These are phyloP conservation scores for Candida odintsovae DNA, from an alignment of 805 yeast genomes.

Conservation along the genomic window DNA sequence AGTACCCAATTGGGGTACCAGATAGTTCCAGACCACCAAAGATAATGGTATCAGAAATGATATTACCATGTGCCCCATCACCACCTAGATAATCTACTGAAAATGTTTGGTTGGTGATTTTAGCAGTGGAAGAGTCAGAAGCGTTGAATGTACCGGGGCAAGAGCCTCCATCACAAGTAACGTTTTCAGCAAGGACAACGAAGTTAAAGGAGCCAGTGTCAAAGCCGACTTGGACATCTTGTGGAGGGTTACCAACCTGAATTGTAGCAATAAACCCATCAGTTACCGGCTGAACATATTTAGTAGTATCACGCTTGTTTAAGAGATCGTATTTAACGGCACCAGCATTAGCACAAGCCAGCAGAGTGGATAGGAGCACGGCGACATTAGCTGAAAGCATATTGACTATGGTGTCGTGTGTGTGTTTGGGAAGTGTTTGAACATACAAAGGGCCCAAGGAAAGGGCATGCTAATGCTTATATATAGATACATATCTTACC, in stretches of 20 bases:
- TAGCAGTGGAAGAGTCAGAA: slow-evolving; percentile 4
- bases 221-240: slow-evolving; percentile 4
- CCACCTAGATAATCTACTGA: slow-evolving; percentile 9
- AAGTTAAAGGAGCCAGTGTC: slow-evolving; percentile 18
- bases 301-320: slow-evolving; percentile 1
- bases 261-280: background rate
- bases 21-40: slow-evolving; percentile 5
- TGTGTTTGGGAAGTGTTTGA: background rate
- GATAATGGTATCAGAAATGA: slow-evolving; percentile 7
- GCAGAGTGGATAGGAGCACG: background rate
- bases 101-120: slow-evolving; percentile 1
- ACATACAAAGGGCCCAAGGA: background rate
- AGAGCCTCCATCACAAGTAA: background rate
- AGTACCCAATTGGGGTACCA: slow-evolving; percentile 1
- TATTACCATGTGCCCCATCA: background rate
- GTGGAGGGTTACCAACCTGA: slow-evolving; percentile 15
- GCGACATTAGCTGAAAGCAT: background rate
- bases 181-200: slow-evolving; percentile 1
- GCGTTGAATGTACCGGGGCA: slow-evolving; percentile 1
- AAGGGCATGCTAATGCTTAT: background rate
- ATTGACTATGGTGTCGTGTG: background rate
- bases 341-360: background rate
- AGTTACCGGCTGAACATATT: background rate
- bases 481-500: too few species aligned
- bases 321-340: background rate